These are phyloP conservation scores for Saccharomyces hybrid DNA, from an alignment of 1,139 yeast species.

Conservation along the genomic window DNA sequence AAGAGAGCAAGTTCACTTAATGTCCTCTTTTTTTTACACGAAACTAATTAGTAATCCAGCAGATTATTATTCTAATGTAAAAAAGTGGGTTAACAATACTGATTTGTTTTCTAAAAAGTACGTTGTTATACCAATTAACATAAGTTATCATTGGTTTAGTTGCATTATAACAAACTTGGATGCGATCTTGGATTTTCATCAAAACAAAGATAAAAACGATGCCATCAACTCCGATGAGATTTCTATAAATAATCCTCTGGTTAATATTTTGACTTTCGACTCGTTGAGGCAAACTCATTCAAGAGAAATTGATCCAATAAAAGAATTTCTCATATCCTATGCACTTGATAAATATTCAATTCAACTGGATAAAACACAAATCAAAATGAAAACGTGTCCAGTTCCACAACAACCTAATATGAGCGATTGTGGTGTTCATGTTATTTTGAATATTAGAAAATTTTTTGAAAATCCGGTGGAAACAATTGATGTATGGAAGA, in stretches of 20 bases:
- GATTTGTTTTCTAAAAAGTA: slow-evolving; percentile 54
- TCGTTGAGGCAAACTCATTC: slow-evolving; percentile 59
- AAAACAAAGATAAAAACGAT: slow-evolving; percentile 2
- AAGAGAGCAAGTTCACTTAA: slow-evolving; percentile 44
- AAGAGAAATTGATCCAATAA: slow-evolving; percentile 47
- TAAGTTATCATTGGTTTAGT: slow-evolving; percentile 81
- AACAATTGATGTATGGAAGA: slow-evolving; percentile 48
- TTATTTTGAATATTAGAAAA: slow-evolving; percentile 65
- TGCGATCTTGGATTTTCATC: slow-evolving; percentile 9
- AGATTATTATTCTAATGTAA: slow-evolving; percentile 54
- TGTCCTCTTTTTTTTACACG: slow-evolving; percentile 80
- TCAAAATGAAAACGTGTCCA: slow-evolving; percentile 40
- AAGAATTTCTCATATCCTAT: slow-evolving; percentile 57
- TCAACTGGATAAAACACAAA: slow-evolving; percentile 39
- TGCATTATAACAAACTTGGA: slow-evolving; percentile 51
- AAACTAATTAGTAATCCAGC: slow-evolving; percentile 41
- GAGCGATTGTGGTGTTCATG: slow-evolving; percentile 94
- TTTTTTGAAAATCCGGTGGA: slow-evolving; percentile 48
- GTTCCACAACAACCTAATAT: slow-evolving; percentile 85
- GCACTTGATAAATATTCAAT: slow-evolving; percentile 57
- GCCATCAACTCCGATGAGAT: slow-evolving; percentile 10
- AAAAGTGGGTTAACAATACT: slow-evolving; percentile 71
- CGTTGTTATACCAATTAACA: slow-evolving; percentile 76
- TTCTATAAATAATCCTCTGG: slow-evolving; percentile 29
- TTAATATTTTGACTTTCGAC: slow-evolving; percentile 65